Conservation (phyloP, 139 green algal genomes). For the Limnomonas spitsbergensis region DNA sequence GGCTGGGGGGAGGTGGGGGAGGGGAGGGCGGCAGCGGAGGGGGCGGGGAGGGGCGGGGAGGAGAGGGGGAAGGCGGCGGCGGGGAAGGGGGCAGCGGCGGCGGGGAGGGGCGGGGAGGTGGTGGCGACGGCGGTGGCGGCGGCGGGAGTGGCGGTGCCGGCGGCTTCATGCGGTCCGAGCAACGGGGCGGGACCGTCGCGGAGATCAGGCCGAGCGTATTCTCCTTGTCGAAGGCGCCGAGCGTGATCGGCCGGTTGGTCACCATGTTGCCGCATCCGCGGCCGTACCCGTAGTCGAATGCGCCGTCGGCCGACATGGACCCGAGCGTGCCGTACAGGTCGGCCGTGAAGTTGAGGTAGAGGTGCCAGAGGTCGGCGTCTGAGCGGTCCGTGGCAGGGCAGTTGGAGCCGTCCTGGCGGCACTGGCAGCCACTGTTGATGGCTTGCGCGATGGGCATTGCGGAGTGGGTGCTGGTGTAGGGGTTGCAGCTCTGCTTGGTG, state of each 20-base stretch:
- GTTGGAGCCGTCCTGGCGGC: not conserved
- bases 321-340: not conserved
- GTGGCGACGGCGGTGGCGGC: not conserved
- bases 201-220: not conserved
- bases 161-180: not conserved
- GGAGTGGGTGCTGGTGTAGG: not conserved
- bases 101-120: not conserved
- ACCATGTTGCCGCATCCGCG: not conserved
- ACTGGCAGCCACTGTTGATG: not conserved
- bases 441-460: not conserved
- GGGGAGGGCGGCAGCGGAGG: not conserved
- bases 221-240: not conserved
- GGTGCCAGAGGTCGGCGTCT: not conserved
- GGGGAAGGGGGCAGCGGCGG: not conserved
- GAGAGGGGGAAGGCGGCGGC: not conserved
- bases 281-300: not conserved
- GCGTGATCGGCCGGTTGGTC: not conserved
- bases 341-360: constrained; percentile 10
- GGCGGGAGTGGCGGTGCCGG: not conserved
- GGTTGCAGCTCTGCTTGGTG: not conserved
- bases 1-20: not conserved
- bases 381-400: not conserved
- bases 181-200: not conserved
- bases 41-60: not conserved
- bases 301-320: not conserved